Evolutionary conservation across 1,139 yeast genomes (phyloP).

Genomic region (Yamadazyma conglobata): DNA sequence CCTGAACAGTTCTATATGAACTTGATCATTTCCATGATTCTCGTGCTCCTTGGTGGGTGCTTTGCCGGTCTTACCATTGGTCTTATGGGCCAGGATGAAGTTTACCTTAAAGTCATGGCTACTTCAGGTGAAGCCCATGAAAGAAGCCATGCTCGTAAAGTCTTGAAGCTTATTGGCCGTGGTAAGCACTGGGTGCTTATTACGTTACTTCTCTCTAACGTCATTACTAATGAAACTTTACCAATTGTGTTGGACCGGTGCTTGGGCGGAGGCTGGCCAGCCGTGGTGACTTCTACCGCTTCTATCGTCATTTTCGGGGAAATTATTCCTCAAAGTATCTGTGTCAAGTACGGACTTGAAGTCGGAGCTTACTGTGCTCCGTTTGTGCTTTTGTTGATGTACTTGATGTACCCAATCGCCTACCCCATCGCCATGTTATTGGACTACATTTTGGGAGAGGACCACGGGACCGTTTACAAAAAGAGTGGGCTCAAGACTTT

Average conservation of each 20-base stretch:
- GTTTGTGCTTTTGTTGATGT: conserved; percentile 81
- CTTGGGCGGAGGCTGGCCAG: conserved; percentile 97
- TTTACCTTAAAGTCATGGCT: conserved; percentile 71
- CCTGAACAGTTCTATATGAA: conserved; percentile 50
- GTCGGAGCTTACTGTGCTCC: conserved; percentile 92
- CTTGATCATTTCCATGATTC: conserved; percentile 54
- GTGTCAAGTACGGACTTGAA: conserved; percentile 88
- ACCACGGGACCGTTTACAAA: conserved; percentile 92
- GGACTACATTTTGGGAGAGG: conserved; percentile 86
- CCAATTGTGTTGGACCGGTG: conserved; percentile 92
- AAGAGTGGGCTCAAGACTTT: conserved; percentile 90
- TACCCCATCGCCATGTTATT: conserved; percentile 82
- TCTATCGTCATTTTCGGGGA: conserved; percentile 95
- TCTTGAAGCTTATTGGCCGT: conserved; percentile 63
- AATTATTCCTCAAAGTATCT: conserved; percentile 89
- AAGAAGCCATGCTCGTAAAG: conserved; percentile 68
- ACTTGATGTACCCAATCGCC: conserved; percentile 86
- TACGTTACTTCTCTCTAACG: conserved; percentile 79
- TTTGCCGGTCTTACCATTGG: conserved; percentile 96
- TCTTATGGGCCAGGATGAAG: conserved; percentile 97
- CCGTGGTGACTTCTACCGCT: conserved; percentile 88
- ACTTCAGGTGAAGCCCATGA: conserved; percentile 58
- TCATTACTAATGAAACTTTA: conserved; percentile 90
- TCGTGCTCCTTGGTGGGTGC: conserved; percentile 89
- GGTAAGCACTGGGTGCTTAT: conserved; percentile 99